Percentiles rank a stretch among this genome's conserved stretches.
Conservation (phyloP, 345 rosid species). For the Eucalyptus albens region DNA sequence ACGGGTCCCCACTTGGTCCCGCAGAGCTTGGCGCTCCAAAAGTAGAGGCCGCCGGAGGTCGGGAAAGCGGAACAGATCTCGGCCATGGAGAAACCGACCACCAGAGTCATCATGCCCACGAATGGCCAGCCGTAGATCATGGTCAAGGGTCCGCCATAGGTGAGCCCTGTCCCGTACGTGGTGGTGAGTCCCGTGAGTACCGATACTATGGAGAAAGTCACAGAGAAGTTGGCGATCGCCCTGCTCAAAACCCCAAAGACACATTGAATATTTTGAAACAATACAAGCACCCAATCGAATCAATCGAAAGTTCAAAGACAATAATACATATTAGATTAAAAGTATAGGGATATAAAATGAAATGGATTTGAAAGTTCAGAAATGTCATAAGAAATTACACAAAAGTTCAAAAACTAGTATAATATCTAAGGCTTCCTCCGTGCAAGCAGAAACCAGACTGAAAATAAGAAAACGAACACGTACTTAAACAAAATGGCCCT, state of each 20-base stretch:
- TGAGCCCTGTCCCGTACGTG: slow-evolving; percentile 24
- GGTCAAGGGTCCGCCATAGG: slow-evolving; percentile 35
- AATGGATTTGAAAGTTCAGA: neutral
- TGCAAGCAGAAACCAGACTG: neutral
- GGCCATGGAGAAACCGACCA: slow-evolving; percentile 37
- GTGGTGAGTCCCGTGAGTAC: slow-evolving; percentile 40
- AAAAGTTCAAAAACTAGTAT: neutral
- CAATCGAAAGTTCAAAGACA: neutral
- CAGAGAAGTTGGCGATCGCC: slow-evolving; percentile 33
- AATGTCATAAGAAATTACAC: accelerated
- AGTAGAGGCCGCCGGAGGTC: slow-evolving; percentile 44
- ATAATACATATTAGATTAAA: too few relatives aligned
- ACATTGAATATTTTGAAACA: neutral
- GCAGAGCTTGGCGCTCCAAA: slow-evolving; percentile 46
- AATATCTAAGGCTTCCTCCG: neutral
- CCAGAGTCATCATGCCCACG: slow-evolving; percentile 22
- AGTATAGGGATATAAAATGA: neutral
- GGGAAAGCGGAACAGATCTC: slow-evolving; percentile 59
- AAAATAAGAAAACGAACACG: neutral
- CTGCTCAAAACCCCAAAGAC: neutral
- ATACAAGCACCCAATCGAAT: neutral
- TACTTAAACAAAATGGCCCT: neutral
- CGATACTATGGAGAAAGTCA: slow-evolving; percentile 37
- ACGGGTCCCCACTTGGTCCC: slow-evolving; percentile 39
- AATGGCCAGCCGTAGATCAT: slow-evolving; percentile 49